Percentiles rank a stretch among this genome's conserved stretches.
These are phyloP conservation scores for Aspergillus glaucus DNA, from an alignment of 2,329 filamentous ascomycete species.

Conservation along the genomic window DNA sequence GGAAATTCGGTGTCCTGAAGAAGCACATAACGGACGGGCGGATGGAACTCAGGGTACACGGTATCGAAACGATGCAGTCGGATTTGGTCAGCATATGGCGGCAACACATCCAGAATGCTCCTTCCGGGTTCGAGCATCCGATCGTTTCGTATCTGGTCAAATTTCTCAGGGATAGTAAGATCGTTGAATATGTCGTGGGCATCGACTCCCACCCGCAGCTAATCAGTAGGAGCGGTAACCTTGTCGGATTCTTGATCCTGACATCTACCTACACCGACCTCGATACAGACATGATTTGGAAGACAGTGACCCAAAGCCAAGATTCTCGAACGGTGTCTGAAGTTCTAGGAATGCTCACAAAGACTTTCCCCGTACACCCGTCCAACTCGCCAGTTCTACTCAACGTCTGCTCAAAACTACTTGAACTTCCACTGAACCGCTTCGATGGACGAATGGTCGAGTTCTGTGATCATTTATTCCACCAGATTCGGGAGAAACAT, in stretches of 20 bases:
- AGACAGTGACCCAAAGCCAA: slow-evolving; percentile 70
- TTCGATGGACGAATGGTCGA: slow-evolving; percentile 59
- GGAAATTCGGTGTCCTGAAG: slow-evolving; percentile 63
- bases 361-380: slow-evolving; percentile 43
- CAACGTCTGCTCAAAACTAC: slow-evolving; percentile 66
- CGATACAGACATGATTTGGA: slow-evolving; percentile 79
- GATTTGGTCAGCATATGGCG: slow-evolving; percentile 65
- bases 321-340: slow-evolving; percentile 81
- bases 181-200: slow-evolving; percentile 82
- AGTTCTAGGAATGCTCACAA: slow-evolving; percentile 60
- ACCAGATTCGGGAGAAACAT: slow-evolving; percentile 42
- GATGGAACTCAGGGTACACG: slow-evolving; percentile 82
- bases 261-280: slow-evolving; percentile 64
- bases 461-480: slow-evolving; percentile 55
- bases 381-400: slow-evolving; percentile 43
- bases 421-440: slow-evolving; percentile 55
- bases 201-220: slow-evolving; percentile 89
- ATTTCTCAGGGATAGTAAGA: slow-evolving; percentile 61
- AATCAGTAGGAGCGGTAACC: slow-evolving; percentile 71
- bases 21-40: slow-evolving; percentile 74
- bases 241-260: slow-evolving; percentile 79
- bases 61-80: slow-evolving; percentile 65
- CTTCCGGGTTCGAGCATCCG: slow-evolving; percentile 41
- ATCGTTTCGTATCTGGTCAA: slow-evolving; percentile 63
- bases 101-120: slow-evolving; percentile 44